These are phyloP conservation scores for Eleusine indica DNA, from an alignment of 176 grass and related monocot species.

Conservation along the genomic window DNA sequence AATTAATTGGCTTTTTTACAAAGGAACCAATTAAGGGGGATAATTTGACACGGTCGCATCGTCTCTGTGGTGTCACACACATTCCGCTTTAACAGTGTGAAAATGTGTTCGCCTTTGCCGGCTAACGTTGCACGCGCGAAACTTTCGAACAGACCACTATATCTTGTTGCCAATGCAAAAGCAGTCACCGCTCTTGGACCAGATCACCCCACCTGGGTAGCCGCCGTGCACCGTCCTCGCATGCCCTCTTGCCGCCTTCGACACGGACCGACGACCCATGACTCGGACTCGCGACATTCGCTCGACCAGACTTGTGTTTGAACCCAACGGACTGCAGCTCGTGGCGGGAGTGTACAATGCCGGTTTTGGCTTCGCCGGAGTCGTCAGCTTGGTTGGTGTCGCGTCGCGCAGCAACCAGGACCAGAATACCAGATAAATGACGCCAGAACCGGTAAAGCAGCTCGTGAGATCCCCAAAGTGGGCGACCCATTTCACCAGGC, in stretches of 20 bases:
- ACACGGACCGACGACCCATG: neutral
- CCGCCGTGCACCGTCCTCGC: neutral
- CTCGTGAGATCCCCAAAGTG: neutral
- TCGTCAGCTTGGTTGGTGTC: neutral
- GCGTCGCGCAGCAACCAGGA: neutral
- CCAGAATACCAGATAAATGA: no score
- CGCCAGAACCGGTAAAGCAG: no score
- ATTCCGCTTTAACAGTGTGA: slow-evolving; percentile 8
- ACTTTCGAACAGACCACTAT: slow-evolving; percentile 29
- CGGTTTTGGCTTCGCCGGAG: neutral
- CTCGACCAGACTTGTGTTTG: no score
- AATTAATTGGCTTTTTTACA: neutral
- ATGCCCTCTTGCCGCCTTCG: neutral
- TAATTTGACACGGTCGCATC: neutral
- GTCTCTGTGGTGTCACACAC: neutral
- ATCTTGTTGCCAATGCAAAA: neutral
- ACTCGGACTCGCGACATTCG: neutral
- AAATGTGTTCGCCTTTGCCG: neutral
- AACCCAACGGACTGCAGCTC: neutral
- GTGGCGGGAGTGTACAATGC: neutral
- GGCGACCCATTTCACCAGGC: slow-evolving; percentile 15
- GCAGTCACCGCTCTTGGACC: slow-evolving; percentile 14
- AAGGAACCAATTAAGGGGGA: neutral
- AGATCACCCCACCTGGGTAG: neutral
- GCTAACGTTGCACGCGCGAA: neutral